Conservation (phyloP, 2,329 filamentous ascomycete species). For the Penicillium sp. region DNA sequence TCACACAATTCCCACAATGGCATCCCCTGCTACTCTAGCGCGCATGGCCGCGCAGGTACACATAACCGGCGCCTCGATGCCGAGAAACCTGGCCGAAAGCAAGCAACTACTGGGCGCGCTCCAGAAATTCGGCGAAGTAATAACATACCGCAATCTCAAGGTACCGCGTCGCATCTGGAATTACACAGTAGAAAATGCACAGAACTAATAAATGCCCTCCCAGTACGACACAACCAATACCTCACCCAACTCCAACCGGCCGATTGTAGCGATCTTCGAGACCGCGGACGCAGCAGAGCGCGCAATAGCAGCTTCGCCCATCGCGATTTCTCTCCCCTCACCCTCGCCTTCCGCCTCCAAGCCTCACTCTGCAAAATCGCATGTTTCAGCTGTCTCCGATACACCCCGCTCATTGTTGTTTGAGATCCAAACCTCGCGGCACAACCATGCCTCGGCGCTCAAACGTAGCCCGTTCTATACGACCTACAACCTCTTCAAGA, state of each 20-base stretch:
- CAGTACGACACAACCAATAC: slow-evolving; percentile 35
- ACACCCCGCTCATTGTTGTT: slow-evolving; percentile 22
- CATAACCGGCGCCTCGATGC: slow-evolving; percentile 31
- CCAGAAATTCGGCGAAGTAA: slow-evolving; percentile 44
- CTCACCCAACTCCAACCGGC: slow-evolving; percentile 18
- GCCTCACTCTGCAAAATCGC: neutral
- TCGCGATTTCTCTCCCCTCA: slow-evolving; percentile 24
- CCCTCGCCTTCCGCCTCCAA: slow-evolving; percentile 2
- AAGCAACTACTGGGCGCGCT: slow-evolving; percentile 37
- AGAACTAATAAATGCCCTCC: neutral
- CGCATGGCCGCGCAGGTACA: slow-evolving; percentile 28
- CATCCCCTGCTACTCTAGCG: slow-evolving; percentile 6
- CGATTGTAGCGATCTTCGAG: slow-evolving; percentile 39
- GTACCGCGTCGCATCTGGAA: slow-evolving; percentile 17
- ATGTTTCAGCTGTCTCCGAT: neutral
- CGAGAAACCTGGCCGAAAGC: slow-evolving; percentile 35
- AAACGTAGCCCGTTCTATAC: slow-evolving; percentile 36
- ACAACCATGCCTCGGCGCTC: slow-evolving; percentile 32
- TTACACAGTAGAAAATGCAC: neutral
- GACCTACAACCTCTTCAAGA: slow-evolving; percentile 25
- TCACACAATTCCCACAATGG: slow-evolving; percentile 13
- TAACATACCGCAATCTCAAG: slow-evolving; percentile 39
- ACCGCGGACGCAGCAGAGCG: slow-evolving; percentile 33
- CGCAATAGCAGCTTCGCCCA: slow-evolving; percentile 36
- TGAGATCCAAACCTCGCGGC: slow-evolving; percentile 26